Evolutionary conservation across 805 yeast genomes (phyloP).

Genomic region (Candida dajiaensis): DNA sequence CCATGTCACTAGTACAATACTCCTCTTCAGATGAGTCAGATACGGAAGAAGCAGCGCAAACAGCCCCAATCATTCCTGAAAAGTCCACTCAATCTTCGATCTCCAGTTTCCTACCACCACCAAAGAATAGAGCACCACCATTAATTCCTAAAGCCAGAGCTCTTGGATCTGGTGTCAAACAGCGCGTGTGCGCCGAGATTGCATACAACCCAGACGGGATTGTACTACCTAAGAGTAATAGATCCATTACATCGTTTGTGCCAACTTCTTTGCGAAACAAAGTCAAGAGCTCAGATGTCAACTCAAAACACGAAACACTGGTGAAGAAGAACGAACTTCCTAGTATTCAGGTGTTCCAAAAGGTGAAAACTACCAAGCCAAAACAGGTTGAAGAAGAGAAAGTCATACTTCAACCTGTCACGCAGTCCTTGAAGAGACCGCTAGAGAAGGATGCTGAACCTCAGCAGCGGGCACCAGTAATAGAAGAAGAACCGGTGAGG

Average conservation of each 20-base stretch:
- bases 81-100: slow-evolving; percentile 9
- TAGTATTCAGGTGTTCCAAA: slow-evolving; percentile 1
- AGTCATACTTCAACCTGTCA: background rate
- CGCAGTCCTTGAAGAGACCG: background rate
- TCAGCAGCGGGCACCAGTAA: background rate
- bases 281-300: background rate
- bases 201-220: slow-evolving; percentile 18
- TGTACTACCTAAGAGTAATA: slow-evolving; percentile 8
- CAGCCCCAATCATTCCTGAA: slow-evolving; percentile 25
- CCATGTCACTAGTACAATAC: slow-evolving; percentile 9
- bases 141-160: slow-evolving; percentile 7
- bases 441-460: slow-evolving; percentile 3
- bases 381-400: slow-evolving; percentile 4
- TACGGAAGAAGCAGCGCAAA: background rate
- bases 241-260: slow-evolving; percentile 16
- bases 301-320: background rate
- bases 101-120: slow-evolving; percentile 21
- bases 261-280: slow-evolving; percentile 18
- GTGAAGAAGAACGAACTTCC: background rate
- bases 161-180: slow-evolving; percentile 15
- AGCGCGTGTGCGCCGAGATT: slow-evolving; percentile 8
- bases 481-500: slow-evolving; percentile 3
- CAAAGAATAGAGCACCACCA: slow-evolving; percentile 12
- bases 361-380: background rate
- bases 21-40: slow-evolving; percentile 7